Base-by-base conservation (phyloP, 176 grass and related monocot species). In the Bonia amplexicaulis region DNA sequence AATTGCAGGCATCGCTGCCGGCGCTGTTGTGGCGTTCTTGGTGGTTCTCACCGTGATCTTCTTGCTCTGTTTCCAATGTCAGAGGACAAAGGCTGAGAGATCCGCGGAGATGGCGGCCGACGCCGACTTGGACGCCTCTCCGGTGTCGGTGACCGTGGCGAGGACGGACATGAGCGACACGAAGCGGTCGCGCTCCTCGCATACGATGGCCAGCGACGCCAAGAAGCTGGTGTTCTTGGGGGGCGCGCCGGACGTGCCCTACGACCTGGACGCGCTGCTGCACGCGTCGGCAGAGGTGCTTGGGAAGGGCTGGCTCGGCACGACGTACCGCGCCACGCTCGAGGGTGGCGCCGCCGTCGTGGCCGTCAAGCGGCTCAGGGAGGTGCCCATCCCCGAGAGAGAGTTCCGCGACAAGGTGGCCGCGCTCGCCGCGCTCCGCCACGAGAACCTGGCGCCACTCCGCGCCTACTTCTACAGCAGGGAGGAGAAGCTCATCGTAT, bases 401-500 rank as follows among this genome's bases (percentile, higher is more conserved):
- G 96, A 95, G 83, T 95, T 92, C 83, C 80, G 80, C 2, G 85
- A 93, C 54, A 83, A 47, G 67, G 86, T 87, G 12, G 74, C 55
- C 5, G 87, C 84, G 27, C 49, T 95, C 26, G 93, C 52, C 75
- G 73, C 80, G 2, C 87, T 98, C 76, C 87, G 89, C 7, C 89
- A 95, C 76, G 74, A 73, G 0, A 91, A 83, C 79, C 47, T 98
- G 55, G 91, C 86, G 15, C 79, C 71, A 4, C 53, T 98, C 31
- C 89, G 92, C 26, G 90, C 96, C 10, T 98, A 93, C 84, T 98
- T 92, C 83, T 92, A 89, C 76, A 95, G 91, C 87, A 80, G 71
- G 62, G 91, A 92, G 23, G 96, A 98, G 87, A 93, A 98, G 85
- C 89, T 98, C 65, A 16, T 98, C 70, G 89, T 93, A 15, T 95